These are phyloP conservation scores for Tetrapisispora iriomotensis DNA, from an alignment of 805 yeast species.

Conservation along the genomic window DNA sequence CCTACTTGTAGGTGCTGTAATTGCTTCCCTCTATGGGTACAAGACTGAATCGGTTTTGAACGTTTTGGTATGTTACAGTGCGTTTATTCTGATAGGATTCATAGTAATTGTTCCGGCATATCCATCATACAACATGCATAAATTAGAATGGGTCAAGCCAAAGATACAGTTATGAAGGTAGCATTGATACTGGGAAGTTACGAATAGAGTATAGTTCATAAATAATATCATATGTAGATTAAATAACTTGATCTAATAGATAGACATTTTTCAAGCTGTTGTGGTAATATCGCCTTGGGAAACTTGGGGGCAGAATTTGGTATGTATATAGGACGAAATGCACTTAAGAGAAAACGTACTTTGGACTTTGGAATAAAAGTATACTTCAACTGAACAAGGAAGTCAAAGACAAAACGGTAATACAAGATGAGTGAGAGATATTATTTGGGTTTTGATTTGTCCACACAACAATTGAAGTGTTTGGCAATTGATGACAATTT, in stretches of 20 bases:
- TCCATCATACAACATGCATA: slow-evolving; percentile 42
- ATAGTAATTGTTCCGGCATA: slow-evolving; percentile 48
- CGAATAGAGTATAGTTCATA: too few species aligned
- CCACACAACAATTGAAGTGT: slow-evolving; percentile 82
- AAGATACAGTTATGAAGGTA: slow-evolving; percentile 4
- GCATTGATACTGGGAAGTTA: too few species aligned
- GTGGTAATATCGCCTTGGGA: too few species aligned
- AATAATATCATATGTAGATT: too few species aligned
- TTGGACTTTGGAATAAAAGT: too few species aligned
- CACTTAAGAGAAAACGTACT: too few species aligned
- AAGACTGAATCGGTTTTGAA: slow-evolving; percentile 35
- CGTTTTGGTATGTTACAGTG: slow-evolving; percentile 33
- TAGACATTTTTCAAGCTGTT: too few species aligned
- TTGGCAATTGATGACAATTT: slow-evolving; percentile 50
- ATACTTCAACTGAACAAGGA: too few species aligned
- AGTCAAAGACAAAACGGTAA: not conserved
- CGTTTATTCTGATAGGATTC: slow-evolving; percentile 27
- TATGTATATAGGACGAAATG: too few species aligned
- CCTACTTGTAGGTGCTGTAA: slow-evolving; percentile 18
- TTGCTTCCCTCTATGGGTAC: slow-evolving; percentile 42
- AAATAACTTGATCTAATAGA: too few species aligned
- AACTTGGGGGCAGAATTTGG: too few species aligned
- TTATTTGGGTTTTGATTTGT: slow-evolving; percentile 71
- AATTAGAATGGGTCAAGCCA: slow-evolving; percentile 38
- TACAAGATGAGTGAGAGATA: slow-evolving; percentile 4